phyloP scores from a whole-genome alignment of 139 green algal genomes.

The Haematococcus lacustris region DNA sequence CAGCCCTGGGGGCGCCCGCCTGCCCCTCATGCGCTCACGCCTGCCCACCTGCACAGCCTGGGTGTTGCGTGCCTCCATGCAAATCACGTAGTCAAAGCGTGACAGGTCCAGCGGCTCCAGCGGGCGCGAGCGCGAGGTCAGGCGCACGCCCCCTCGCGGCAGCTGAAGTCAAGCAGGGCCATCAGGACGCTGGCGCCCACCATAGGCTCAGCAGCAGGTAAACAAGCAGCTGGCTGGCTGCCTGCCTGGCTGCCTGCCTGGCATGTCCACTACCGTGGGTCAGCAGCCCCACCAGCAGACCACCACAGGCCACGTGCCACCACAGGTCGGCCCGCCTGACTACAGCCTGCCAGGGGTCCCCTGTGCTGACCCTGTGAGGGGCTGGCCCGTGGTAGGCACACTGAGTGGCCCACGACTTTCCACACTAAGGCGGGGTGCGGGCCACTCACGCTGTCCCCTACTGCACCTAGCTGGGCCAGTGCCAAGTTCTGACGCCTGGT shows the following conservation, averaged over 20 bases:
- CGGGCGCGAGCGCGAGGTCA: slow-evolving; percentile 81
- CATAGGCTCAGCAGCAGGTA: slow-evolving; percentile 81
- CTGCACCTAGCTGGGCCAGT: too few species aligned
- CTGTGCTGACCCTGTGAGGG: background rate
- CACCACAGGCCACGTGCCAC: background rate
- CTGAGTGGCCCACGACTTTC: too few species aligned
- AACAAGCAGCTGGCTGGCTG: slow-evolving; percentile 15
- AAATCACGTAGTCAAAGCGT: slow-evolving; percentile 82
- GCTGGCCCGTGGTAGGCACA: background rate
- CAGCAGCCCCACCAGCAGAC: background rate
- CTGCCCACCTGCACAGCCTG: slow-evolving; percentile 46
- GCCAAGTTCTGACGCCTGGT: too few species aligned
- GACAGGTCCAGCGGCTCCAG: slow-evolving; percentile 73
- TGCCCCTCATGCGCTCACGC: too few species aligned
- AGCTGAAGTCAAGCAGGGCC: slow-evolving; percentile 29
- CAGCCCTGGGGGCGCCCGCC: too few species aligned
- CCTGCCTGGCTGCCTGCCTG: too few species aligned
- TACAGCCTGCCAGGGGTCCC: background rate
- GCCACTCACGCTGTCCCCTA: too few species aligned
- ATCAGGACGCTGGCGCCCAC: slow-evolving; percentile 27
- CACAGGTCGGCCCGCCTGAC: background rate
- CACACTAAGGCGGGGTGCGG: too few species aligned
- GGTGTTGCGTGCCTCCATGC: slow-evolving; percentile 84
- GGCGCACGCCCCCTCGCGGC: slow-evolving; percentile 52
- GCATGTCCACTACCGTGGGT: background rate